Evolutionary conservation across 805 yeast genomes (phyloP), one percentile per base, ranked within the genome.

Genomic region (Starmerella potacharoeniae): DNA sequence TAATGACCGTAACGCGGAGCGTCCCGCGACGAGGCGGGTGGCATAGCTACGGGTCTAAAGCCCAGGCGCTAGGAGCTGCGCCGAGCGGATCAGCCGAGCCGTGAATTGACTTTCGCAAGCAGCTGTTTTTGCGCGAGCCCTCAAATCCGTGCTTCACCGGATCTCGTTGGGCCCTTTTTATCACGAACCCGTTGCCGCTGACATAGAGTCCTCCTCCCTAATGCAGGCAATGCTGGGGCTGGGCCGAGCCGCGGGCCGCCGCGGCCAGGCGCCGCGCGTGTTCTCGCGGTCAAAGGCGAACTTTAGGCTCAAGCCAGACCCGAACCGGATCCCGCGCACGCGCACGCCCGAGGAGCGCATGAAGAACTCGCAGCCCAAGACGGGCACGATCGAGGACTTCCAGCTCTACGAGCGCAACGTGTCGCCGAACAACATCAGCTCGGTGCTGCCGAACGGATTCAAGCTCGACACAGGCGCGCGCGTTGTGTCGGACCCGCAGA

Each of bases 401-500:
- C 77, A 78, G 61, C 71, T 80, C 5, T 69, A 77, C 54, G 72
- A 73, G 64, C 75, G 29, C 60, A 69, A 56, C 4, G 67, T 70
- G 9, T 82, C 83, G 0, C 68, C 69, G 36, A 80, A 79, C 62
- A 77, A 76, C 61, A 72, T 80, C 42, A 79, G 76, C 55, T 71
- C 75, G 60, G 73, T 79, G 14, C 74, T 80, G 30, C 60, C 66
- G 6, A 77, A 83, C 62, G 82, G 88, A 2, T 80, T 81, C 55
- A 74, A 80, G 37, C 76, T 86, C 58, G 73, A 83, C 77, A 56
- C 66, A 74, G 52, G 77, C 73, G 53, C 76, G 79, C 13, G 71
- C 67, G 29, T 64, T 54, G 46, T 49, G 5, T 41, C 50, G 71
- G 43, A 39, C 3, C 37, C 56, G 0, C 57, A 60, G 29, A 29